Conservation (phyloP, 352 stramenopile genomes). For the Globisporangium middletonii region DNA sequence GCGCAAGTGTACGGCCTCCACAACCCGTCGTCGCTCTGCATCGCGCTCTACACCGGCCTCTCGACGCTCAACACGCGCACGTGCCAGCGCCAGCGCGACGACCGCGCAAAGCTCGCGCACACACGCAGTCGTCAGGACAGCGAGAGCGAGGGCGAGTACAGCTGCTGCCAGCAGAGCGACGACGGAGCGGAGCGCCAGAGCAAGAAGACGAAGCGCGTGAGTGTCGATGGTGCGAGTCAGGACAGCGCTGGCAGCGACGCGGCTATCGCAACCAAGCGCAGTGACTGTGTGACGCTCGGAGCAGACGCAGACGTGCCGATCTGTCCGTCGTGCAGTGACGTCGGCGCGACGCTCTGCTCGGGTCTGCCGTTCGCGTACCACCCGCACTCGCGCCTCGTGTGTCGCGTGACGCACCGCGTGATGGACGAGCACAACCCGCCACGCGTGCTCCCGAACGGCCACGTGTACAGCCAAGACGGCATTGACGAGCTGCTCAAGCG, state of each 20-base stretch:
- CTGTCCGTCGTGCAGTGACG: conserved; percentile 70
- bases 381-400: conserved; percentile 78
- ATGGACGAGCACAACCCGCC: conserved; percentile 87
- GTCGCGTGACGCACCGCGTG: conserved; percentile 64
- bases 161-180: conserved; percentile 13
- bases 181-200: conserved; percentile 21
- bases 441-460: conserved; percentile 72
- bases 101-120: conserved; percentile 26
- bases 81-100: conserved; percentile 48
- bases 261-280: conserved; percentile 1
- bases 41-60: conserved; percentile 58
- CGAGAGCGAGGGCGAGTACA: conserved; percentile 12
- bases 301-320: conserved; percentile 29
- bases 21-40: conserved; percentile 53
- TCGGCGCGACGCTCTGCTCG: conserved; percentile 52
- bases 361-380: conserved; percentile 72
- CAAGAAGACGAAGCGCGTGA: conserved; percentile 41
- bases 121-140: conserved; percentile 14
- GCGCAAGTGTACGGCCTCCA: conserved; percentile 65
- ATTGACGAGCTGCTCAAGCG: conserved; percentile 48
- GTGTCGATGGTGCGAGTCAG: neutral
- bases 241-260: neutral
- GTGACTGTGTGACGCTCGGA: neutral
- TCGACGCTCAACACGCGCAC: conserved; percentile 73
- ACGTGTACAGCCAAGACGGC: conserved; percentile 76